These are phyloP conservation scores for Centella asiatica DNA, from an alignment of 129 eudicot genomes.

Conservation along the genomic window DNA sequence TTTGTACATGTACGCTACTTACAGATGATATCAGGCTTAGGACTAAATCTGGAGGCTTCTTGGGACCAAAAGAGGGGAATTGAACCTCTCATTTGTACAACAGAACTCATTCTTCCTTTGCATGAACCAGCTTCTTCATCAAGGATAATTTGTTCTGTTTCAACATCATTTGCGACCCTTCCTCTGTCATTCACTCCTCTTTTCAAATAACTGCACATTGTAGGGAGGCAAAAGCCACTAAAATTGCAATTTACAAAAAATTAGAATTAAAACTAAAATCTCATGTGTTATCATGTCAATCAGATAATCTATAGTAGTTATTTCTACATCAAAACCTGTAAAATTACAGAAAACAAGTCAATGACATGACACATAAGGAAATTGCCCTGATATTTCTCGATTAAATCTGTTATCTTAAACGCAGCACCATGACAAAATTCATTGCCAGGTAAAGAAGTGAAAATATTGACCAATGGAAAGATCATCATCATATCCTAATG, in stretches of 20 bases:
- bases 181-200: slow-evolving; percentile 97
- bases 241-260: too few relatives aligned
- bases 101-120: slow-evolving; percentile 91
- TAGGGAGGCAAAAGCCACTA: too few relatives aligned
- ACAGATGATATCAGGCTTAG: slow-evolving; percentile 92
- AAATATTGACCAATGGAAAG: too few relatives aligned
- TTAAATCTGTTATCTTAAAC: background rate
- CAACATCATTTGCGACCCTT: slow-evolving; percentile 98
- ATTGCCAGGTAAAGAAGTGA: background rate
- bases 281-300: too few relatives aligned
- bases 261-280: too few relatives aligned
- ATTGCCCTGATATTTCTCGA: background rate
- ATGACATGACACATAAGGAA: background rate
- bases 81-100: slow-evolving; percentile 98
- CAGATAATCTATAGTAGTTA: too few relatives aligned
- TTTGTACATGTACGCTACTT: slow-evolving; percentile 16
- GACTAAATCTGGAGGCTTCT: slow-evolving; percentile 96
- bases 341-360: background rate
- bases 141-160: slow-evolving; percentile 89
- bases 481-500: background rate
- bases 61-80: slow-evolving; percentile 99
- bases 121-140: slow-evolving; percentile 89
- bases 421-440: background rate
- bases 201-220: slow-evolving; percentile 63
- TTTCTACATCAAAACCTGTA: too few relatives aligned